Conservation (phyloP, 768 basidiomycete species). For the Coprinopsis strossmayeri region DNA sequence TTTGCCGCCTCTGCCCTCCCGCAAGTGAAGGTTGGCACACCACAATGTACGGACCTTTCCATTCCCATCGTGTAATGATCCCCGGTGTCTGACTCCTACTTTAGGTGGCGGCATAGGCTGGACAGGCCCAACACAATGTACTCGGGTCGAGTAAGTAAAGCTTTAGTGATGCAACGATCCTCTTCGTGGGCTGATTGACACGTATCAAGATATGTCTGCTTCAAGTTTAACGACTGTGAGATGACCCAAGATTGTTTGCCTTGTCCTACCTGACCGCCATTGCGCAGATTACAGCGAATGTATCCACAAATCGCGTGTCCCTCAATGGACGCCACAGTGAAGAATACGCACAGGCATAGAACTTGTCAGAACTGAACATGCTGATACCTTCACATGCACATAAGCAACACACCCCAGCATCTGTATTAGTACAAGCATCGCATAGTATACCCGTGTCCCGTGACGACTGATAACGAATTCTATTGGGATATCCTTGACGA, state of each 20-base stretch:
- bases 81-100: not conserved
- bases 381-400: not conserved
- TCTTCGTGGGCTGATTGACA: not conserved
- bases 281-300: conserved; percentile 10
- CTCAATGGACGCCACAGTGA: conserved; percentile 1
- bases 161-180: too few relatives aligned
- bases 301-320: conserved; percentile 3
- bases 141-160: not conserved
- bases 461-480: too few relatives aligned
- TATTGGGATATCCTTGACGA: too few relatives aligned
- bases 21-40: not conserved
- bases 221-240: conserved; percentile 9
- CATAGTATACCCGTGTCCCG: too few relatives aligned
- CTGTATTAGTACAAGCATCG: too few relatives aligned
- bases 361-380: not conserved
- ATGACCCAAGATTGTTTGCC: not conserved
- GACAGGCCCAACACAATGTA: conserved; percentile 4
- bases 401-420: too few relatives aligned
- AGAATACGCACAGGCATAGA: not conserved
- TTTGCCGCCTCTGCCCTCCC: not conserved
- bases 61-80: not conserved
- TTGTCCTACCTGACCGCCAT: not conserved
- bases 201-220: conserved; percentile 4
- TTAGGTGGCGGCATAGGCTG: conserved; percentile 8
- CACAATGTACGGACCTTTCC: not conserved